Base-by-base conservation (phyloP, 2,329 filamentous ascomycete genomes). In the Penicillium sp. region DNA sequence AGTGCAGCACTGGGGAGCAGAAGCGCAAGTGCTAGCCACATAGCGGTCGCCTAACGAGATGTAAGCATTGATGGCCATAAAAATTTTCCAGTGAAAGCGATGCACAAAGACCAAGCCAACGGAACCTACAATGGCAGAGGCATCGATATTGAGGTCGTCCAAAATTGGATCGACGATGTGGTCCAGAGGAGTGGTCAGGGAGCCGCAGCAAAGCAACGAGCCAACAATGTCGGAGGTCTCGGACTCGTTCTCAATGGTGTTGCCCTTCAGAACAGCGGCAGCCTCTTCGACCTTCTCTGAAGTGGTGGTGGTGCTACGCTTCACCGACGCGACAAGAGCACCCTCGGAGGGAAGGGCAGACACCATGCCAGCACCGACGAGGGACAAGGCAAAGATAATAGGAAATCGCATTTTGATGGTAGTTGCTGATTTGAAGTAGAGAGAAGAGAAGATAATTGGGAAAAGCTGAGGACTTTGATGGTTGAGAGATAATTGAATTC, bases 1-100 rank as follows among this genome's bases (percentile, higher is more conserved):
- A 19, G 68, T 67, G 57, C 69, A 72, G 68, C 70, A 72, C 60
- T 70, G 62, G 47, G 68, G 69, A 26, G 29, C 54, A 13, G 58
- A 53, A 11, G 43, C 7, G 53, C 70, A 72, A n/a, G 26, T 53
- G 11, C 51, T 33, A 9, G 52, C 35, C 11, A 64, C 59, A 45
- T 69, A 70, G 8, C 60, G 44, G 50, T 67, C 58, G 54, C 70
- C 69, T 72, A 39, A 35, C 11, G 10, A 16, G n/a, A 23, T 44
- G 14, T 61, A 55, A 60, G 45, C 51, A 14, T 14, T 10, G 3
- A 7, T 31, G 23, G 10, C 10, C 13, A 33, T 16, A 1, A 14
- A 7, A 29, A 19, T 7, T 9, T 29, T 14, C 0, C 13, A 8
- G 1, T 1, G 3, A 8, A 33, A 19, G 47, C 6, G 5, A 23